These are phyloP conservation scores for barrel medic (Medicago truncatula) DNA, from an alignment of 306 rosid species.

Conservation along the genomic window MtrunA17r5.0-ANR NC_053049.1:46532501-46533000, in stretches of 20 bases:
- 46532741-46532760: conserved; percentile 64
- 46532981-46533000: conserved; percentile 69
- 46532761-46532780: too few relatives aligned
- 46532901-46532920: conserved; percentile 51
- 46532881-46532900: conserved; percentile 94
- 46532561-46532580: conserved; percentile 83
- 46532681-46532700: conserved; percentile 58
- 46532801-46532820: too few relatives aligned
- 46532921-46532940: conserved; percentile 83
- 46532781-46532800: too few relatives aligned
- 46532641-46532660: conserved; percentile 92
- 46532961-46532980: conserved; percentile 75
- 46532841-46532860: conserved; percentile 35
- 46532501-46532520: conserved; percentile 99
- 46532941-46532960: conserved; percentile 94
- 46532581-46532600: conserved; percentile 80
- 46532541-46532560: conserved; percentile 92
- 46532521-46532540: conserved; percentile 84
- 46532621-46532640: conserved; percentile 69
- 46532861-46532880: conserved; percentile 77
- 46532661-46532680: conserved; percentile 82
- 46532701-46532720: conserved; percentile 76
- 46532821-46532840: conserved; percentile 3
- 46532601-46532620: conserved; percentile 81
- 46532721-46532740: conserved; percentile 79